These are phyloP conservation scores for Cryphonectria naterciae DNA, from an alignment of 2,329 filamentous ascomycete genomes.

Conservation along the genomic window DNA sequence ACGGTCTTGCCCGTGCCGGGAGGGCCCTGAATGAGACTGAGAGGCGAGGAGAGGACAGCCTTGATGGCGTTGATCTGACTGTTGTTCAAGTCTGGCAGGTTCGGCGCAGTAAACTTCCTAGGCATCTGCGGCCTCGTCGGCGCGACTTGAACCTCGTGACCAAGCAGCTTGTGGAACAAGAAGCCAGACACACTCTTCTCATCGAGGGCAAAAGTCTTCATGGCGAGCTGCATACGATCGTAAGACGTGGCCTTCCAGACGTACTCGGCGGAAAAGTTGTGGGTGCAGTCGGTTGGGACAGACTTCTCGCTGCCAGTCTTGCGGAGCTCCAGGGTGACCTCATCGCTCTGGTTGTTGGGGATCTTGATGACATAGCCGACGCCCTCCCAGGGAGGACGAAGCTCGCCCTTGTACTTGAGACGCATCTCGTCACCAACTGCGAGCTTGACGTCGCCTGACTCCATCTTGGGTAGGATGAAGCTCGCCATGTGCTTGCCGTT, in stretches of 20 bases:
- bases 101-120: constrained; percentile 95
- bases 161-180: constrained; percentile 95
- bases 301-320: constrained; percentile 95
- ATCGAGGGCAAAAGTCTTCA: constrained; percentile 98
- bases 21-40: constrained; percentile 95
- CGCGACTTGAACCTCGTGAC: constrained; percentile 90
- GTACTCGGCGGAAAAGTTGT: constrained; percentile 98
- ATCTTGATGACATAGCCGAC: constrained; percentile 99
- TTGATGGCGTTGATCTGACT: constrained; percentile 97
- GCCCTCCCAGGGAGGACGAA: constrained; percentile 91
- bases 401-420: constrained; percentile 91
- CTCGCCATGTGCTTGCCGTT: constrained; percentile 98
- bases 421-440: constrained; percentile 99
- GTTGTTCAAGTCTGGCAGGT: constrained; percentile 89
- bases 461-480: constrained; percentile 94
- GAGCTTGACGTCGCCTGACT: constrained; percentile 95
- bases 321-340: constrained; percentile 92
- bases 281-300: constrained; percentile 92
- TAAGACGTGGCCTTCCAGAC: constrained; percentile 99
- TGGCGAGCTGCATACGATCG: constrained; percentile 97
- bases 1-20: constrained; percentile 98
- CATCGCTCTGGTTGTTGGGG: constrained; percentile 97
- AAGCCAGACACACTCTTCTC: constrained; percentile 99
- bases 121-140: constrained; percentile 96
- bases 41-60: constrained; percentile 87